Evolutionary conservation across 2,329 filamentous ascomycete genomes (phyloP).

Genomic region (Pseudopithomyces maydicus): DNA sequence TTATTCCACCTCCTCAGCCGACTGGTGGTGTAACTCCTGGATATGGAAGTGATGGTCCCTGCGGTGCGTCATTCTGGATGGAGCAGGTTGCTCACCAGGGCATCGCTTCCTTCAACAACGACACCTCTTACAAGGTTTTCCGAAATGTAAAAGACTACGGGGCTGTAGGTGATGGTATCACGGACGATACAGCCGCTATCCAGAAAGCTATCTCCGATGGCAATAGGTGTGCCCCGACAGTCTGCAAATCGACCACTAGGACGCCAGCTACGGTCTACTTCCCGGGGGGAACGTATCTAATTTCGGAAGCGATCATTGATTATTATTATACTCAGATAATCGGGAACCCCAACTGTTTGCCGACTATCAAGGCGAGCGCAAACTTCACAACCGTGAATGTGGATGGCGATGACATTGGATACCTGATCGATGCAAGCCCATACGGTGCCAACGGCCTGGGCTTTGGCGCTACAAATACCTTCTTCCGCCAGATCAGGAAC

Average conservation of each 20-base stretch:
- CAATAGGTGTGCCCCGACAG: constrained; percentile 47
- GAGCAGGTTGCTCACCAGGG: constrained; percentile 50
- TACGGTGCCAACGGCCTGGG: constrained; percentile 49
- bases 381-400: constrained; percentile 48
- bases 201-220: constrained; percentile 49
- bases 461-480: constrained; percentile 63
- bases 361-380: constrained; percentile 59
- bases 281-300: constrained; percentile 62
- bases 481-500: constrained; percentile 69
- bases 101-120: constrained; percentile 43
- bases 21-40: constrained; percentile 10
- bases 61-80: constrained; percentile 46
- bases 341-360: constrained; percentile 62
- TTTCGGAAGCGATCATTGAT: constrained; percentile 62
- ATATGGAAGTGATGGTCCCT: not conserved
- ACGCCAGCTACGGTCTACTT: constrained; percentile 64
- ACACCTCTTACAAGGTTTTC: constrained; percentile 38
- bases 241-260: constrained; percentile 53
- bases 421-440: constrained; percentile 61
- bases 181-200: constrained; percentile 60
- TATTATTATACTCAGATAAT: constrained; percentile 69
- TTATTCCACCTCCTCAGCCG: constrained; percentile 17
- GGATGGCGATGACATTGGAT: constrained; percentile 6
- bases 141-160: constrained; percentile 52
- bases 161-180: constrained; percentile 42